Conservation (phyloP, 2,329 filamentous ascomycete species). For the Bipolaris sorokiniana region DNA sequence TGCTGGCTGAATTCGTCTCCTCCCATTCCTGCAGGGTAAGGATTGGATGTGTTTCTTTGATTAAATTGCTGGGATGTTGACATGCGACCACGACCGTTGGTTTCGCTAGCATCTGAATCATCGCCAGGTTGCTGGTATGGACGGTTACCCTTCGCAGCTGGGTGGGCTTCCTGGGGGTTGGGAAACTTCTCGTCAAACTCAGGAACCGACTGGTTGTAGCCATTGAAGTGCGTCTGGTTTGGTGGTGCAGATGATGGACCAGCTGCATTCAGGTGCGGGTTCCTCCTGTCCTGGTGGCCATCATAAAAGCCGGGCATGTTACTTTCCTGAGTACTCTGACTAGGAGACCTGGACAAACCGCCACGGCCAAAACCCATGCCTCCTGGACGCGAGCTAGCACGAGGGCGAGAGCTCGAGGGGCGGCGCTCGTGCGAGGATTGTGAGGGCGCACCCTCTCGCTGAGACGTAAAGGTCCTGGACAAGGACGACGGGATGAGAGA, state of each 20-base stretch:
- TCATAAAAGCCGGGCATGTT: conserved; percentile 54
- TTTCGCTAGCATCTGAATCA: conserved; percentile 47
- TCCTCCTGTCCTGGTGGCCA: conserved; percentile 43
- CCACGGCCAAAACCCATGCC: conserved; percentile 54
- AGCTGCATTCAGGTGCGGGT: conserved; percentile 22
- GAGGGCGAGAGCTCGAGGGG: conserved; percentile 37
- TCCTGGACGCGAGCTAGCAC: conserved; percentile 44
- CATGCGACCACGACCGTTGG: conserved; percentile 12
- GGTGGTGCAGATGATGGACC: conserved; percentile 46
- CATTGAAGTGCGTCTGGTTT: conserved; percentile 47
- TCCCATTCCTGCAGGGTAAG: conserved; percentile 52
- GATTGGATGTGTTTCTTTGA: conserved; percentile 24
- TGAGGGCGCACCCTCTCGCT: conserved; percentile 45
- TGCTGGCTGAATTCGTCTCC: conserved; percentile 29
- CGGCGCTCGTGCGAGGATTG: conserved; percentile 43
- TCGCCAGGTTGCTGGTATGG: conserved; percentile 40
- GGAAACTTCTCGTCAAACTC: conserved; percentile 48
- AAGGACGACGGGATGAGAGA: conserved; percentile 59
- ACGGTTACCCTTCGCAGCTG: conserved; percentile 28
- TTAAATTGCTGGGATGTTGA: conserved; percentile 30
- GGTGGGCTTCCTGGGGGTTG: conserved; percentile 42
- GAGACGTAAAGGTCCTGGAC: conserved; percentile 53
- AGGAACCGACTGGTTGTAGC: conserved; percentile 25
- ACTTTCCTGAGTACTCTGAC: conserved; percentile 54
- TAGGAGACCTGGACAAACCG: conserved; percentile 50